These are phyloP conservation scores for Pisolithus albus DNA, from an alignment of 768 basidiomycete species.

Conservation along the genomic window DNA sequence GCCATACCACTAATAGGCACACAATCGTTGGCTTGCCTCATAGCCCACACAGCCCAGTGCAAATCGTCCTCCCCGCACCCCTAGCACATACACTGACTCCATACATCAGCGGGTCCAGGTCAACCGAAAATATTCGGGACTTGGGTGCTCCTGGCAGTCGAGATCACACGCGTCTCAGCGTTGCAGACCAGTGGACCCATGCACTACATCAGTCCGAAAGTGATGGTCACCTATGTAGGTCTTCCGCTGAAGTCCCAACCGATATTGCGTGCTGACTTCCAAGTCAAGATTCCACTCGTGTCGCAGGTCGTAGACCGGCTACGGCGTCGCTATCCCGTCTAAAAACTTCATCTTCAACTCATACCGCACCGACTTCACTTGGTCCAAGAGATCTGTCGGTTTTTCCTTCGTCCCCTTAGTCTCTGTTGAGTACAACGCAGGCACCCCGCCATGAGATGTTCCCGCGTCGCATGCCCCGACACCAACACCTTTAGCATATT, in stretches of 20 bases:
- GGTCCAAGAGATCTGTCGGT: background rate
- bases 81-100: constrained; percentile 40
- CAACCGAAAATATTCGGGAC: constrained; percentile 6
- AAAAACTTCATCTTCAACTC: background rate
- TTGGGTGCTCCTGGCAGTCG: constrained; percentile 7
- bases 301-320: background rate
- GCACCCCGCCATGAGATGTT: background rate
- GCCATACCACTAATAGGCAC: constrained; percentile 28
- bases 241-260: background rate
- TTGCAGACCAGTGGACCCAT: constrained; percentile 35
- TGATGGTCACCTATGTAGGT: constrained; percentile 7
- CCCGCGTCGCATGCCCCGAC: background rate
- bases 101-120: constrained; percentile 7
- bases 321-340: background rate
- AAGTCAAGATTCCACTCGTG: background rate
- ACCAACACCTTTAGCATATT: background rate
- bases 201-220: constrained; percentile 7
- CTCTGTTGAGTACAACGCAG: background rate
- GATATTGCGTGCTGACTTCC: background rate
- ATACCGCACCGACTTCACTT: background rate
- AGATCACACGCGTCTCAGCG: constrained; percentile 16
- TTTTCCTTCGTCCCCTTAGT: background rate
- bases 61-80: constrained; percentile 64
- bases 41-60: constrained; percentile 49
- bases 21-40: constrained; percentile 56